Conservation (phyloP, 176 grass and related monocot species). For the Zoysia japonica region DNA sequence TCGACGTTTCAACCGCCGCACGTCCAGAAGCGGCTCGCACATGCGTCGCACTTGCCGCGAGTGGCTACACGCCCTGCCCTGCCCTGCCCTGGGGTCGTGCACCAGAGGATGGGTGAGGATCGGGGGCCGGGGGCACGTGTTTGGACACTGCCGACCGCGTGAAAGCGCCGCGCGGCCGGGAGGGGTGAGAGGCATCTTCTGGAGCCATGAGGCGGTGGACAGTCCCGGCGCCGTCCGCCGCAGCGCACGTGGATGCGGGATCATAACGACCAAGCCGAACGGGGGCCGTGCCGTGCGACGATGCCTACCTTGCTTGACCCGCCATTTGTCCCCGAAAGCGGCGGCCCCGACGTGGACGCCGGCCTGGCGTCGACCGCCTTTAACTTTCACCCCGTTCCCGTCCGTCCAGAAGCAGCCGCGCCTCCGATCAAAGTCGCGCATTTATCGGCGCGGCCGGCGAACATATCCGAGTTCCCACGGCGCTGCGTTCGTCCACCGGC, state of each 20-base stretch:
- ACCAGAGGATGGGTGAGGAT: background rate
- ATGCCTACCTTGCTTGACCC: slow-evolving; percentile 46
- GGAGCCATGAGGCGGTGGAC: slow-evolving; percentile 14
- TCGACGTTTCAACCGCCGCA: slow-evolving; percentile 3
- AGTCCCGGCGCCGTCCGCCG: slow-evolving; percentile 14
- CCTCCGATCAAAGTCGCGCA: slow-evolving; percentile 33
- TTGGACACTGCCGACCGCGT: background rate
- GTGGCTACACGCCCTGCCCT: background rate
- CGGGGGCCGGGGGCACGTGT: slow-evolving; percentile 35
- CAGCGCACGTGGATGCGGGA: slow-evolving; percentile 25
- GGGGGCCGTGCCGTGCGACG: slow-evolving; percentile 35
- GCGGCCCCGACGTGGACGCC: slow-evolving; percentile 29
- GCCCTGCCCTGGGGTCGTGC: background rate
- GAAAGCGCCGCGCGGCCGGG: background rate
- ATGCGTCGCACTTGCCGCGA: slow-evolving; percentile 8
- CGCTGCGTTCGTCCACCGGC: background rate
- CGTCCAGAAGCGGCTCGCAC: slow-evolving; percentile 8
- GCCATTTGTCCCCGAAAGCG: slow-evolving; percentile 55
- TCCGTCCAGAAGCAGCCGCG: slow-evolving; percentile 28
- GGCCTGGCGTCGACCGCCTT: slow-evolving; percentile 24
- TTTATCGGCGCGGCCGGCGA: background rate
- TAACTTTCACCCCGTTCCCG: background rate
- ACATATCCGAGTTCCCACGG: slow-evolving; percentile 20
- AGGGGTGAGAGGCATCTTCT: slow-evolving; percentile 5
- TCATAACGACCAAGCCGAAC: background rate